phyloP scores from a whole-genome alignment of 495 filamentous ascomycete species.

The Neurospora cerealis region DNA sequence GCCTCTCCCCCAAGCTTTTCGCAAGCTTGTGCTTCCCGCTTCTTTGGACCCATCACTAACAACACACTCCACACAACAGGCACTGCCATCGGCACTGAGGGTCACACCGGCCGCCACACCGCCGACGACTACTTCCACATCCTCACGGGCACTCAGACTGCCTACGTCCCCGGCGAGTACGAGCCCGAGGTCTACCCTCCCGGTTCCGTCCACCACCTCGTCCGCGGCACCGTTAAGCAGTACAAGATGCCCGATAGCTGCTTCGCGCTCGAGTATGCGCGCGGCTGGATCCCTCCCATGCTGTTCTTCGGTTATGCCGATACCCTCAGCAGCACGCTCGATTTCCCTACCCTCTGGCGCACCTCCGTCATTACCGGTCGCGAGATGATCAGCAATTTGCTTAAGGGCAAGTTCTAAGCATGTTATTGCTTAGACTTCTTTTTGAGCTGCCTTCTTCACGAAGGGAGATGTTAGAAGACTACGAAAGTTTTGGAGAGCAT shows the following conservation, averaged over 20 bases:
- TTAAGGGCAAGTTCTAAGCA: constrained; percentile 57
- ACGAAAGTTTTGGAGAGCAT: neutral
- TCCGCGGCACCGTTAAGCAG: constrained; percentile 69
- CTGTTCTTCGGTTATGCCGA: constrained; percentile 79
- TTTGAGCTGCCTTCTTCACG: too few relatives aligned
- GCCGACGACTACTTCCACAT: constrained; percentile 93
- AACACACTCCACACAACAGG: constrained; percentile 29
- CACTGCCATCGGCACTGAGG: constrained; percentile 79
- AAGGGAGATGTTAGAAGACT: neutral
- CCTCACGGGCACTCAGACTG: constrained; percentile 61
- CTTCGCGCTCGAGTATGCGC: constrained; percentile 81
- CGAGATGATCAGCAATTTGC: constrained; percentile 63
- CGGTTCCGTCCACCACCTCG: constrained; percentile 69
- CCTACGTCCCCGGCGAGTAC: constrained; percentile 60
- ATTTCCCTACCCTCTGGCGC: constrained; percentile 69
- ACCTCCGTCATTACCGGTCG: constrained; percentile 58
- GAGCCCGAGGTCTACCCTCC: constrained; percentile 64
- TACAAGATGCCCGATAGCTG: constrained; percentile 72
- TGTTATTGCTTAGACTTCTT: neutral
- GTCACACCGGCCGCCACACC: constrained; percentile 77
- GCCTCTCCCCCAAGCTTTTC: constrained; percentile 2
- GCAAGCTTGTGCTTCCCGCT: neutral
- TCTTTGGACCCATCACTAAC: neutral
- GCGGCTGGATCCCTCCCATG: constrained; percentile 88
- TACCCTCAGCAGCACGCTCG: constrained; percentile 62